Evolutionary conservation across 345 rosid genomes (phyloP).

Genomic region (Populus simonii): DNA sequence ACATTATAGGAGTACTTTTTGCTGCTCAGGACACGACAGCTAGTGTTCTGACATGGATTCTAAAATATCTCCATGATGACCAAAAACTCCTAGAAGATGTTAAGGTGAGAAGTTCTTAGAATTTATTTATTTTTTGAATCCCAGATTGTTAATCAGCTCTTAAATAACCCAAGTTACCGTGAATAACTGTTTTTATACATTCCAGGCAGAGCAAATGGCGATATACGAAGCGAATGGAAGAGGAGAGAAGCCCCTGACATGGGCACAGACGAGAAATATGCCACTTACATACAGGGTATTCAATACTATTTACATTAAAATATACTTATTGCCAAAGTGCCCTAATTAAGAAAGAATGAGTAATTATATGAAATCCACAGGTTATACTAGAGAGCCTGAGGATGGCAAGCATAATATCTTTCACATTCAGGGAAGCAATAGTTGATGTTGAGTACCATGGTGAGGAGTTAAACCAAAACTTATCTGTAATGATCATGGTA

Average conservation of each 20-base stretch:
- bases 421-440: conserved; percentile 70
- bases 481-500: neutral
- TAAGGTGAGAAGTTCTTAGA: conserved; percentile 25
- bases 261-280: conserved; percentile 60
- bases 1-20: conserved; percentile 55
- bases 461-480: conserved; percentile 9
- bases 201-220: conserved; percentile 50
- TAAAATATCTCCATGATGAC: conserved; percentile 49
- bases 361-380: conserved; percentile 23
- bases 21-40: conserved; percentile 72
- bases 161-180: neutral
- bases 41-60: conserved; percentile 57
- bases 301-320: neutral
- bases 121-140: too few relatives aligned
- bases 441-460: conserved; percentile 76
- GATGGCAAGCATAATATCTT: conserved; percentile 73
- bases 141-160: neutral
- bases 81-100: conserved; percentile 40
- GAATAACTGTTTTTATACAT: neutral
- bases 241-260: conserved; percentile 28
- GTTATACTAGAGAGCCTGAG: conserved; percentile 65
- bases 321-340: neutral
- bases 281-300: conserved; percentile 47
- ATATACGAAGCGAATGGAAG: conserved; percentile 21
- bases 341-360: neutral